Percentiles rank a stretch among this genome's conserved stretches.
These are phyloP conservation scores for Glycine latifolia DNA, from an alignment of 306 rosid genomes.

Conservation along the genomic window DNA sequence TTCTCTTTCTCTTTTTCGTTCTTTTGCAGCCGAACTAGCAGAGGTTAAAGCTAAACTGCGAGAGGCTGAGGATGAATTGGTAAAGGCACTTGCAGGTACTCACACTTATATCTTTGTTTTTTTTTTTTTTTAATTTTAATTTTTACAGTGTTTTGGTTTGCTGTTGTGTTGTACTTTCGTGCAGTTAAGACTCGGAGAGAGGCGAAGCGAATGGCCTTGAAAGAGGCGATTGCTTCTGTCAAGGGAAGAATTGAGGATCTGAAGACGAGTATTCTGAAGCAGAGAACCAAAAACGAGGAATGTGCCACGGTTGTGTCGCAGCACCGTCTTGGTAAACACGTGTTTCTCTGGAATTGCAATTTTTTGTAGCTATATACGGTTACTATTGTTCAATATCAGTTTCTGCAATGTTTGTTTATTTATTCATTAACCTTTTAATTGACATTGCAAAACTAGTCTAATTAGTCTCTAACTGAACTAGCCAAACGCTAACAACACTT, in stretches of 20 bases:
- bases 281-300: conserved; percentile 57
- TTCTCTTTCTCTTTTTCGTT: neutral
- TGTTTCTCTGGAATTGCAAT: conserved; percentile 20
- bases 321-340: conserved; percentile 59
- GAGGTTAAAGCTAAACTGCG: conserved; percentile 65
- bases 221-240: conserved; percentile 61
- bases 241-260: conserved; percentile 60
- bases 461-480: neutral
- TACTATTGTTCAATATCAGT: neutral
- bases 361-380: neutral
- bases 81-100: conserved; percentile 69
- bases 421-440: neutral
- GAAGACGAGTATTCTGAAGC: conserved; percentile 53
- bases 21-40: conserved; percentile 51
- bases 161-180: neutral
- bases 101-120: neutral
- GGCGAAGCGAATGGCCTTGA: conserved; percentile 70
- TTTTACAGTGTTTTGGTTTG: neutral
- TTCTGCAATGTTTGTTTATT: neutral
- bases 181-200: conserved; percentile 76
- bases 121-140: neutral
- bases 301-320: conserved; percentile 55
- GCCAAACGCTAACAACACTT: neutral
- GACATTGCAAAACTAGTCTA: neutral
- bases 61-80: conserved; percentile 72